Base-by-base conservation (phyloP, 441 rosid species). In the Erysimum cheiri region DNA sequence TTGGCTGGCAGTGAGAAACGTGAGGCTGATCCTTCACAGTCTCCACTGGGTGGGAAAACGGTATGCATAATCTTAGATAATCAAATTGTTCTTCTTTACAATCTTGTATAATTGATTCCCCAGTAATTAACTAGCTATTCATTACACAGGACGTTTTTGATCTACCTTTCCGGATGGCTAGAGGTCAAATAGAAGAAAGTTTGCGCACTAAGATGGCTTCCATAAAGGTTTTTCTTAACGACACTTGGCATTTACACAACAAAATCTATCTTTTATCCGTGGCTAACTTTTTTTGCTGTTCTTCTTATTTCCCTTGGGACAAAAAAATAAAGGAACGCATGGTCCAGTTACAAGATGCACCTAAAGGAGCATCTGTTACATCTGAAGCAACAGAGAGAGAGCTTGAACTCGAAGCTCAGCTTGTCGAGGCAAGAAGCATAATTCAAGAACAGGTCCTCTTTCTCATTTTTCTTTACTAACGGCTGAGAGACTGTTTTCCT, bases 341-440 rank as follows among this genome's bases (percentile, higher is more conserved):
- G 99, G 88, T 82, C 60, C 96, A 95, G 72, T 74, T 95, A 67
- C 97, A 95, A 83, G 98, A 92, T 83, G 92, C 85, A 26, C 97
- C 92, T 33, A 90, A 88, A 84, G 95, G 80, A 69, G 89, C 98
- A 65, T 97, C 92, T 62, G 95, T 92, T 69, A 87, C 97, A 65
- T 86, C 96, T 40, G 98, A 95, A 84, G 99, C 89, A 65, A 90
- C 96, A 26, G 97, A 95, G 83, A 88, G 99, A 74, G 99, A 95
- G 85, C 99, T 95, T 76, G 99, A 92, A 75, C 99, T 95, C 33
- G 97, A 66, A 75, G 99, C 98, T 75, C 99, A 92, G 81, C 97
- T 95, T 61, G 98, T 92, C 15, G 98, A 95, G 84, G 99, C 99
- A 26, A 90, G 98, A 70, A 94, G 99, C 85, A 95, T 95, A 76